Base-by-base conservation (phyloP, 2,329 filamentous ascomycete species). In the Aspergillus costaricaensis region DNA sequence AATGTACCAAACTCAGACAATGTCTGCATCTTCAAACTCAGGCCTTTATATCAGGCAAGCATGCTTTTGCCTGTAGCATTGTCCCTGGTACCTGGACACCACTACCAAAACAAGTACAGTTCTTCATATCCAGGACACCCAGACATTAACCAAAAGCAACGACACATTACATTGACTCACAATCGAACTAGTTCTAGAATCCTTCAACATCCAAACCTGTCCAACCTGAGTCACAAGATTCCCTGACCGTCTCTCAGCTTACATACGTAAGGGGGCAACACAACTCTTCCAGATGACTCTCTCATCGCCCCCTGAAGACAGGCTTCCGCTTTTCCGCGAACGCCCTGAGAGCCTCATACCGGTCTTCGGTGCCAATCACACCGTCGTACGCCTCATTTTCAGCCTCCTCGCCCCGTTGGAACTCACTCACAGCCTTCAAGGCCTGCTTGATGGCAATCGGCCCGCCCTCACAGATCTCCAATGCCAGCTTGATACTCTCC, bases 321-420 rank as follows among this genome's bases (percentile, higher is more conserved):
- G 88, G 88, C 76, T 84, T 88, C 69, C 88, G 84, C 83, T 91
- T 91, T 80, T 91, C 88, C 56, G 80, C 83, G 79, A 99, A 99
- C 0, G 95, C 95, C 75, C 80, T 85, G 64, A 99, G 81, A 38
- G 95, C 95, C 82, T 98, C 95, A 69, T 92, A 82, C 61, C 93
- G 84, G 80, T 99, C 95, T 73, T 93, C 88, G 0, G 92, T 96
- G 63, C 83, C 85, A 15, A 97, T 84, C 4, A 98, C 91, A 25
- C 88, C 82, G 71, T 92, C 86, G 76, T 98, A 98, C 79, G 93
- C 92, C 68, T 85, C 83, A 76, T 92, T 94, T 81, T 97, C 95
- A n/a, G 88, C 85, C 71, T 86, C 85, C 78, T 95, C 90, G 4
- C 83, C 85, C 65, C 78, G 71, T 64, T 80, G 84, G 79, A 74